Base-by-base conservation (phyloP, 176 grass and related monocot species). In the Miscanthus lutarioriparius region DNA sequence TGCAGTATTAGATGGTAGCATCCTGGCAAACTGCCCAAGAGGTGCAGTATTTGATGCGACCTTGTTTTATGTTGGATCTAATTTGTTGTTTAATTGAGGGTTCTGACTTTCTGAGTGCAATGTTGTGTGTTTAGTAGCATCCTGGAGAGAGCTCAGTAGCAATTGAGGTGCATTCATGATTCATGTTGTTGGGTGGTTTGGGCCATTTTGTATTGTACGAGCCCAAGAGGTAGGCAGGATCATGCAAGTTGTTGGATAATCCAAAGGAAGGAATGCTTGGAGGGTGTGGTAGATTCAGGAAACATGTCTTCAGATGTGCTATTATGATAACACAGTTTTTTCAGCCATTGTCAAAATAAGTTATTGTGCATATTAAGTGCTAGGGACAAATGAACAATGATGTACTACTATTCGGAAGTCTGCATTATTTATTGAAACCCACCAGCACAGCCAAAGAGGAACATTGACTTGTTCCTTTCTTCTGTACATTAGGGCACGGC, bases 211-310 rank as follows among this genome's bases (percentile, higher is more conserved):
- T 2, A 41, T 20, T 7, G 28, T 53, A 68, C 33, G 62, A 78
- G 36, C 12, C 19, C 15, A 39, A 39, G 26, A 53, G 12, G 30
- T 36, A 64, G 81, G 81, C 20, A 33, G 9, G 26, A 62, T 22
- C 25, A 63, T 54, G 32, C 32, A n/a, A 20, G 11, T 22, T 26
- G 12, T 73, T 15, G 25, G 25, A 73, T 82, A 56, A 28, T 62
- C 47, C 9, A 35, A 33, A 41, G 23, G 43, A 45, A 41, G n/a
- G 44, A n/a, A 36, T 73, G 17, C 25, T 19, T 63, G 51, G 80
- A 73, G 51, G 69, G 62, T 74, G 45, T 74, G 45, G 64, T 22
- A 69, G 16, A 41, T 85, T 85, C 15, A 51, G 20, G 6, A 66
- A 83, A 53, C 22, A 28, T 64, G n/a, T 20, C 36, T 78, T 27